Evolutionary conservation across 83 land plant species (phyloP).

Genomic region (Thuja plicata): DNA sequence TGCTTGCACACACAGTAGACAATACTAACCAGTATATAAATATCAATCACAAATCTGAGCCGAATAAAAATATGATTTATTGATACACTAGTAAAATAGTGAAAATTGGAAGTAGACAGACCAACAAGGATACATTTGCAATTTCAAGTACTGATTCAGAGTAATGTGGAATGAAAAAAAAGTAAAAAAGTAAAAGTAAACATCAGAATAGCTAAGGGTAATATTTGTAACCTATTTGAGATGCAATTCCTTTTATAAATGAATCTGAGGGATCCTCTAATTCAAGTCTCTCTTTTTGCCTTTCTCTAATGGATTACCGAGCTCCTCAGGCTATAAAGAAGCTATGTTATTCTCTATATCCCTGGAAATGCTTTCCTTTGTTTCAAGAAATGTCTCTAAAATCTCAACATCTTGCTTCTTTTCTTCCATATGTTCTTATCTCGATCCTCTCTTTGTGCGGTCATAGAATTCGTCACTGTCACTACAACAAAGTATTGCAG

Average conservation of each 20-base stretch:
- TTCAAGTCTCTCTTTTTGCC: slow-evolving; percentile 23
- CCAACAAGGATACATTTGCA: neutral
- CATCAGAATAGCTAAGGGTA: neutral
- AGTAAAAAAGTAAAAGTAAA: too few relatives aligned
- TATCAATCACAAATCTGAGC: neutral
- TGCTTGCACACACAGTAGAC: neutral
- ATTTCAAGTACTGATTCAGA: neutral
- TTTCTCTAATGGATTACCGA: slow-evolving; percentile 18
- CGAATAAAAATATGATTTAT: neutral
- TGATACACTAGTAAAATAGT: neutral
- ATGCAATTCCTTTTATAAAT: slow-evolving; percentile 82
- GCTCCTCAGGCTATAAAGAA: slow-evolving; percentile 37
- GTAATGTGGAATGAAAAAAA: neutral
- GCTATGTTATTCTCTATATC: slow-evolving; percentile 61
- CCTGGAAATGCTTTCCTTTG: slow-evolving; percentile 58
- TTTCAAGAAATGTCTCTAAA: slow-evolving; percentile 85
- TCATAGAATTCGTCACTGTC: slow-evolving; percentile 98
- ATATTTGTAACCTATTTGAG: slow-evolving; percentile 66
- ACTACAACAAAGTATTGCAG: slow-evolving; percentile 27
- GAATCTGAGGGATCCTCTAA: slow-evolving; percentile 85
- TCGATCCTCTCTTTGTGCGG: slow-evolving; percentile 59
- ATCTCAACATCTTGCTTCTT: slow-evolving; percentile 69
- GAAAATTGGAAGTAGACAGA: neutral
- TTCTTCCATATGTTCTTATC: slow-evolving; percentile 25
- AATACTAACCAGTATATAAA: neutral